These are phyloP conservation scores for Solanum piurae DNA, from an alignment of 257 asterid species.

Conservation along the genomic window DNA sequence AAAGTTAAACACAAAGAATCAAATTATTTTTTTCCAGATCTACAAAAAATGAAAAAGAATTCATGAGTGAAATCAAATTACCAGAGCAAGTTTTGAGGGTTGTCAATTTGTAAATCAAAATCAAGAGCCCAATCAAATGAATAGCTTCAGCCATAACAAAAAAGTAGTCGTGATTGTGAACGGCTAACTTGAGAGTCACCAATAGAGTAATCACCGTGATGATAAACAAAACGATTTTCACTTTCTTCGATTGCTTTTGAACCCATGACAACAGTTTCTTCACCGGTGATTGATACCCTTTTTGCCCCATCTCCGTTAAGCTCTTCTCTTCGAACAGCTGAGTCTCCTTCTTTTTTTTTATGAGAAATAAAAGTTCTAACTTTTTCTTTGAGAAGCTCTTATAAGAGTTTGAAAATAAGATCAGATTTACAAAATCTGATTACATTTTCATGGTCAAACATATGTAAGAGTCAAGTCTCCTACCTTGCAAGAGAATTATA, in stretches of 20 bases:
- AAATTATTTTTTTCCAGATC: neutral
- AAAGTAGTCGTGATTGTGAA: constrained; percentile 42
- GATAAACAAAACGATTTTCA: constrained; percentile 42
- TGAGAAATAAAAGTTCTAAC: neutral
- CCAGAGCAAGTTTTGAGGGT: constrained; percentile 77
- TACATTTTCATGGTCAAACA: neutral
- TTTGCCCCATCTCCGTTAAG: constrained; percentile 43
- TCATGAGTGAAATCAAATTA: neutral
- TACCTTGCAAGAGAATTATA: neutral
- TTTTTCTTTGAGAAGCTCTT: neutral
- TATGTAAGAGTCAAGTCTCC: neutral
- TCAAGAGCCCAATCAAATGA: constrained; percentile 58
- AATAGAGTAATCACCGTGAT: constrained; percentile 19
- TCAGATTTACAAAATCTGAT: neutral
- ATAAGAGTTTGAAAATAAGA: neutral
- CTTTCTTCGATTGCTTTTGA: constrained; percentile 64
- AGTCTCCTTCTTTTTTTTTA: neutral
- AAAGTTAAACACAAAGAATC: neutral
- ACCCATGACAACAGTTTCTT: constrained; percentile 57
- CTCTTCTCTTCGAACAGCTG: neutral
- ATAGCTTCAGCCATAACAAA: constrained; percentile 52
- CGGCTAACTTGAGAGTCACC: constrained; percentile 47
- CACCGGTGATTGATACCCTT: constrained; percentile 40
- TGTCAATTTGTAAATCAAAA: constrained; percentile 66
- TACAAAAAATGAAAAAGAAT: neutral